Base-by-base conservation (phyloP, 331 rosid species). In the Acacia concinna region DNA sequence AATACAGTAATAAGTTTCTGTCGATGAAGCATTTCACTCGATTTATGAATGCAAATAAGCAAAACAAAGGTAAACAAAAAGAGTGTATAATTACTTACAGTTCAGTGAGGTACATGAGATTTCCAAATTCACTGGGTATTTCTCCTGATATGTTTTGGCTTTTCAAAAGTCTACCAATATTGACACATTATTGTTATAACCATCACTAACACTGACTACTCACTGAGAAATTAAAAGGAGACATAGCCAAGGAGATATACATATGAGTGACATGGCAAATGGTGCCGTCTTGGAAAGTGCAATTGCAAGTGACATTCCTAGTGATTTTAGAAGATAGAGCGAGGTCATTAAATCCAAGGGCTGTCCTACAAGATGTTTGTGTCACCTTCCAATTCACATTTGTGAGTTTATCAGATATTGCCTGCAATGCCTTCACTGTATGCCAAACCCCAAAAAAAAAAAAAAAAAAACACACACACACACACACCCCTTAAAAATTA, bases 41-140 rank as follows among this genome's bases (percentile, higher is more conserved):
- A 17, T 49, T 30, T 18, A 18, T 49, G 11, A 18, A 18, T 49
- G 31, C 30, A n/a, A 20, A 18, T n/a, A 27, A 40, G 63, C 5
- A 15, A 74, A 8, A 44, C 15, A 40, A 77, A 78, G 63, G 44
- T 5, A 11, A 5, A n/a, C 4, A 5, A 30, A 8, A 38, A 6
- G 21, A 18, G 23, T 6, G 63, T 6, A 73, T 6, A n/a, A 79
- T 21, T 62, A 84, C 97, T 92, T 81, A 94, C 94, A 94, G 86
- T 78, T 2, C 23, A 80, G 6, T 78, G 9, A 92, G 86, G 41
- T 79, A 86, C 27, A 88, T 77, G 54, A 92, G 94, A 80, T 86
- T 83, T 87, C 92, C 94, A 79, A 94, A 87, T 81, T 90, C 97
- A 71, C 23, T 83, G 0, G 93, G 97, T 62, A 94, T 38, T 67